Percentiles rank a stretch among this genome's conserved stretches.
phyloP scores from a whole-genome alignment of 2,329 filamentous ascomycete species.

The Didymella arachidicola region DNA sequence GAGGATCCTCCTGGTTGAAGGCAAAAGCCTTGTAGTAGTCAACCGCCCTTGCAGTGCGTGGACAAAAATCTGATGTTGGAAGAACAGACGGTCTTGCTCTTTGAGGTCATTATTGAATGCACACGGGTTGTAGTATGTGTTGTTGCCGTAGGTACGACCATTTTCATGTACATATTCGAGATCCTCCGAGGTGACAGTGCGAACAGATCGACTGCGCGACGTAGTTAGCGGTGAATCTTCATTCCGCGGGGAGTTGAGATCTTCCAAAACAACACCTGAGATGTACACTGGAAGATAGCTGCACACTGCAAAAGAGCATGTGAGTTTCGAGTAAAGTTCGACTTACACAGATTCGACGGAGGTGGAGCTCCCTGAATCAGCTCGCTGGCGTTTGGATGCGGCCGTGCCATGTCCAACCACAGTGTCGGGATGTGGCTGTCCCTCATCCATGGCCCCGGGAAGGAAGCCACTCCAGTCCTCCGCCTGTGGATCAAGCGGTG shows the following conservation, averaged over 20 bases:
- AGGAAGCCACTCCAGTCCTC: slow-evolving; percentile 30
- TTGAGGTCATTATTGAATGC: slow-evolving; percentile 58
- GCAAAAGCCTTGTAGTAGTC: slow-evolving; percentile 45
- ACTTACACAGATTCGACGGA: slow-evolving; percentile 48
- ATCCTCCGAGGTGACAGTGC: slow-evolving; percentile 54
- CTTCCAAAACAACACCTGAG: not conserved
- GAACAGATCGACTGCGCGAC: slow-evolving; percentile 43
- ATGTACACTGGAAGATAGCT: not conserved
- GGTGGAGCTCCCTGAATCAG: slow-evolving; percentile 44
- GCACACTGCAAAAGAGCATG: not conserved
- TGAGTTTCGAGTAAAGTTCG: not conserved
- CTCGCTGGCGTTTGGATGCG: slow-evolving; percentile 44
- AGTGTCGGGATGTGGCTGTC: slow-evolving; percentile 49
- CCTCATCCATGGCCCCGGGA: slow-evolving; percentile 49
- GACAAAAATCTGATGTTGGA: slow-evolving; percentile 70
- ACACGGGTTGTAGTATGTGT: slow-evolving; percentile 71
- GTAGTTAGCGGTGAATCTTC: slow-evolving; percentile 2
- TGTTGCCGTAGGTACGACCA: slow-evolving; percentile 67
- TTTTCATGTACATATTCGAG: slow-evolving; percentile 68
- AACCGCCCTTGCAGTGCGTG: slow-evolving; percentile 46
- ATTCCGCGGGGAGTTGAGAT: not conserved
- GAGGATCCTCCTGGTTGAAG: slow-evolving; percentile 41
- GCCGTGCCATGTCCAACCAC: slow-evolving; percentile 47
- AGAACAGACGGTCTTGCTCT: slow-evolving; percentile 68
- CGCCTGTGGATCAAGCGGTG: slow-evolving; percentile 25